Percentiles rank a stretch among this genome's conserved stretches.
These are phyloP conservation scores for Lichenothelia convexa DNA, from an alignment of 495 filamentous ascomycete genomes.

Conservation along the genomic window DNA sequence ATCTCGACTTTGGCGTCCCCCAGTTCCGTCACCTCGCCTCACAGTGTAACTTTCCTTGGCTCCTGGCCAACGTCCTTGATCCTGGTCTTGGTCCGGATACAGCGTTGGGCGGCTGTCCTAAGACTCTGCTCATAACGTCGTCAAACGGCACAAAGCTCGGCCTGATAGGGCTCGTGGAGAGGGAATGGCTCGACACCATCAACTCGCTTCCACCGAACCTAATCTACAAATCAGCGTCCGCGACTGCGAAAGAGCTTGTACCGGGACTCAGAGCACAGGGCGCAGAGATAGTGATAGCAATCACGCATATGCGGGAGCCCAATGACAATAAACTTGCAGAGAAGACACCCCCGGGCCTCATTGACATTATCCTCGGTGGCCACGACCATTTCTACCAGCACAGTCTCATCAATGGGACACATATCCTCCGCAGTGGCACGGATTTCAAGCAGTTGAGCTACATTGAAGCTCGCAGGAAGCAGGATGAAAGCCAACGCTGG, in stretches of 20 bases:
- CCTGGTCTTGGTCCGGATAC: constrained; percentile 51
- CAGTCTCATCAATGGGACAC: constrained; percentile 51
- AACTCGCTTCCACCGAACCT: constrained; percentile 65
- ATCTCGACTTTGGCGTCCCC: constrained; percentile 78
- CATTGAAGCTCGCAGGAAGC: constrained; percentile 45
- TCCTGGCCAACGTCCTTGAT: constrained; percentile 70
- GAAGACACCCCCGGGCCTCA: constrained; percentile 41
- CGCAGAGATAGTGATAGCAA: constrained; percentile 59
- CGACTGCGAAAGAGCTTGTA: constrained; percentile 50
- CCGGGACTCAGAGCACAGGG: constrained; percentile 54
- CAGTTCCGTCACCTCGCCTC: constrained; percentile 55
- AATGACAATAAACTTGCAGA: constrained; percentile 58
- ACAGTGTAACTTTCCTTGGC: constrained; percentile 75
- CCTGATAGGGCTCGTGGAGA: constrained; percentile 66
- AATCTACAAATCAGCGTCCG: constrained; percentile 57
- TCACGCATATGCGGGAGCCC: constrained; percentile 75
- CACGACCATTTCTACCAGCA: constrained; percentile 84
- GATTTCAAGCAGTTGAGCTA: constrained; percentile 88
- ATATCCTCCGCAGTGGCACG: constrained; percentile 64
- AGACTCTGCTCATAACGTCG: constrained; percentile 50
- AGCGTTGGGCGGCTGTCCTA: constrained; percentile 50
- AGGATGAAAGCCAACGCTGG: constrained; percentile 35
- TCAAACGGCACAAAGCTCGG: constrained; percentile 77
- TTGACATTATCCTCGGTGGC: constrained; percentile 74
- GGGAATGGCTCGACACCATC: constrained; percentile 69